Percentiles rank a stretch among this genome's conserved stretches.
Evolutionary conservation across 2,329 filamentous ascomycete species (phyloP).

Genomic region (Fusarium stilboides): DNA sequence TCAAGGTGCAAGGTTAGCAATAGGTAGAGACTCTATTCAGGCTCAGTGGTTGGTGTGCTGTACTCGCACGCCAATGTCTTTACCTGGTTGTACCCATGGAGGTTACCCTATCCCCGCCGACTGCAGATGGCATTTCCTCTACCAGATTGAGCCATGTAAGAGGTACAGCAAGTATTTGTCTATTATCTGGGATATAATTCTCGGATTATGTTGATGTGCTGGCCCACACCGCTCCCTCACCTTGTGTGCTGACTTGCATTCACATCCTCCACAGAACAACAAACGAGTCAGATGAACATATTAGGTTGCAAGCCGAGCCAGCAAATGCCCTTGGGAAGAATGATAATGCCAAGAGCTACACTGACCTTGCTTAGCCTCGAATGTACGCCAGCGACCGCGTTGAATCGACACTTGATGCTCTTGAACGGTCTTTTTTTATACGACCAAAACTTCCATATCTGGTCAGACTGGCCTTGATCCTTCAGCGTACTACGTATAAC

Average conservation of each 20-base stretch:
- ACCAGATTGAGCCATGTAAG: neutral
- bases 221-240: constrained; percentile 4
- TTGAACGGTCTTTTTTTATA: neutral
- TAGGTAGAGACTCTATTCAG: neutral
- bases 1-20: constrained; percentile 18
- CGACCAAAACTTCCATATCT: neutral
- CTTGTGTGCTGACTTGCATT: constrained; percentile 10
- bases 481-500: neutral
- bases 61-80: neutral
- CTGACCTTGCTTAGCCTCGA: neutral
- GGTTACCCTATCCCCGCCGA: neutral
- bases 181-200: neutral
- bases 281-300: neutral
- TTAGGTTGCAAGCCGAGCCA: constrained; percentile 4
- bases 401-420: neutral
- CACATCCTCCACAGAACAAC: neutral
- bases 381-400: too few relatives aligned
- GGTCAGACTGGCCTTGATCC: neutral
- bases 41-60: neutral
- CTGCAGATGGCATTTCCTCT: constrained; percentile 2
- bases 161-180: neutral
- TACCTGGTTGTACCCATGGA: neutral
- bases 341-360: constrained; percentile 1
- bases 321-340: neutral
- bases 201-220: constrained; percentile 1